Evolutionary conservation across 2,329 filamentous ascomycete species (phyloP).

Genomic region (Ceratocystis eucalypticola): DNA sequence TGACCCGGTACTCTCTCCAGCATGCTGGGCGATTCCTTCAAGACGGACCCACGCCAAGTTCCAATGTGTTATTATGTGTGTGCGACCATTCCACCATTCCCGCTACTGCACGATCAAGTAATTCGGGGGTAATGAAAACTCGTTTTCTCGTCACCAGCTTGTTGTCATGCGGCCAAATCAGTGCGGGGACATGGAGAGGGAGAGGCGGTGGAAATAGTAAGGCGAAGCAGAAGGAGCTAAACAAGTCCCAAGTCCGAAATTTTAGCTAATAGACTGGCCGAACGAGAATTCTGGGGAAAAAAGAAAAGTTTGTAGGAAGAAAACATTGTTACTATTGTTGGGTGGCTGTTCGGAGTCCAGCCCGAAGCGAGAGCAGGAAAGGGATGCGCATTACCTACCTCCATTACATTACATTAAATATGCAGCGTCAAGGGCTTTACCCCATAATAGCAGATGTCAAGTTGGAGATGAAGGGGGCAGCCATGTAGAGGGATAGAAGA

Average conservation of each 20-base stretch:
- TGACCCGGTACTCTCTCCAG: background rate
- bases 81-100: background rate
- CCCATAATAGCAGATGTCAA: background rate
- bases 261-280: background rate
- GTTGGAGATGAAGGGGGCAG: background rate
- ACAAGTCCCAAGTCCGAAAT: background rate
- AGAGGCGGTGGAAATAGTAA: background rate
- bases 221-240: background rate
- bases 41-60: background rate
- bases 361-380: background rate
- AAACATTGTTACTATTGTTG: background rate
- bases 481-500: background rate
- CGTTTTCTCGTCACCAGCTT: background rate
- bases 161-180: conserved; percentile 10
- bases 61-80: background rate
- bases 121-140: conserved; percentile 17
- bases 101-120: conserved; percentile 14
- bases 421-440: background rate
- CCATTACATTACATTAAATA: no score
- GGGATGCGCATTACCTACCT: no score
- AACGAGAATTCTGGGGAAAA: background rate
- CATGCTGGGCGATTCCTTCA: background rate
- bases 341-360: background rate
- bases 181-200: background rate
- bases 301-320: background rate